Evolutionary conservation across 148 eudicot species (phyloP), one percentile per base, ranked within the genome.

Genomic region (Nyssa sinensis): DNA sequence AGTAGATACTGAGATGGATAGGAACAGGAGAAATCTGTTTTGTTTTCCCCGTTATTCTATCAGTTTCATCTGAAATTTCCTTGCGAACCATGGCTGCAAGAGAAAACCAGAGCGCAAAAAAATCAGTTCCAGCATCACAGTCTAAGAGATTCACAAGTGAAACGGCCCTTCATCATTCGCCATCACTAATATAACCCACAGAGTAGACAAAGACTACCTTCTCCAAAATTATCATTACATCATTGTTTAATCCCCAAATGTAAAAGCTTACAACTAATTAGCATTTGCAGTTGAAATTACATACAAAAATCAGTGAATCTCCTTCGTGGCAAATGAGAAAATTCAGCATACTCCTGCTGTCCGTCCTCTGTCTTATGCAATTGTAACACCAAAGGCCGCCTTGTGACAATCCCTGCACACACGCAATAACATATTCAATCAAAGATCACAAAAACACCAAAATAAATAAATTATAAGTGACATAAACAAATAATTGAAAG

Each of bases 51-150:
- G 98, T 96, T 34, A 91, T 74, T 81, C 99, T 86, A 74, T 96
- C 99, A 66, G 99, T 96, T 86, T 96, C 99, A 72, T 96, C 99
- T 67, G 81, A 81, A 77, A 96, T 96, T 83, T 96, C 99, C 82
- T 84, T 84, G 66, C 99, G 92, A 64, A 93, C 97, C 77, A 86
- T 72, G 78, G 88, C 99, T 96, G 79, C 79, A 75, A 12, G 69
- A 74, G 41, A 63, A 68, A 60, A 78, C 28, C 64, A 63, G 29
- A 62, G 34, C 21, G 5, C 21, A 31, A 33, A 5, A 62, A 49
- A 55, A n/a, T 55, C 59, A 55, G 51, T 44, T 39, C 51, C 51
- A 55, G 41, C 67, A 44, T 11, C 21, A 6, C 24, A 21, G 24
- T 55, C 16, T 2, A 2, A 53, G 5, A 55, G 1, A 21, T 55